Conservation (phyloP, 192 early-diverging fungal genomes). For the Coemansia asiatica region DNA sequence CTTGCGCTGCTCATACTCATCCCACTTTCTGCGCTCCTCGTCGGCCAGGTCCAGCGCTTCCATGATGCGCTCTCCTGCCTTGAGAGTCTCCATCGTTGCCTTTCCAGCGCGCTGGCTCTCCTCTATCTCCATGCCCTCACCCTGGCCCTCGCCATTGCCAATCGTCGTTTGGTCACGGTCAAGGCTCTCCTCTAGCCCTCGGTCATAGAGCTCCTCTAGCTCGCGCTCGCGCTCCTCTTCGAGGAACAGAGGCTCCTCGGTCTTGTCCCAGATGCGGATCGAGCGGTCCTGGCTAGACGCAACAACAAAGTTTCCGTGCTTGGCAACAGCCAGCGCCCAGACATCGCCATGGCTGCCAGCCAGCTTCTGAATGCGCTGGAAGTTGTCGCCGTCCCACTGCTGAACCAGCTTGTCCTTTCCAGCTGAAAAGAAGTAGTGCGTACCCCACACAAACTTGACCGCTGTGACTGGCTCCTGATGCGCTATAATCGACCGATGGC, state of each 20-base stretch:
- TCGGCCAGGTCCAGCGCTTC: conserved; percentile 91
- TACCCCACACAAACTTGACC: conserved; percentile 87
- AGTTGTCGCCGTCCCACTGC: conserved; percentile 98
- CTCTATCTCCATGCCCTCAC: conserved; percentile 55
- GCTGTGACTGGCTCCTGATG: conserved; percentile 92
- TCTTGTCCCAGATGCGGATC: conserved; percentile 93
- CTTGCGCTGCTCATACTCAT: conserved; percentile 60
- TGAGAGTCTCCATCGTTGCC: conserved; percentile 91
- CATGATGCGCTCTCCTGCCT: conserved; percentile 91
- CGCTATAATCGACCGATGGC: conserved; percentile 89
- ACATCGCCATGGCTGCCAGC: conserved; percentile 92
- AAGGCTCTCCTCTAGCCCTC: conserved; percentile 66
- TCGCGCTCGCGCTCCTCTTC: conserved; percentile 96
- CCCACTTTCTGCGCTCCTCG: conserved; percentile 71
- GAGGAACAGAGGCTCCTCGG: conserved; percentile 92
- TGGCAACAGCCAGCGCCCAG: conserved; percentile 89
- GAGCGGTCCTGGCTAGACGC: conserved; percentile 92
- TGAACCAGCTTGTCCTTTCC: conserved; percentile 88
- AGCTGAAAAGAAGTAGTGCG: conserved; percentile 93
- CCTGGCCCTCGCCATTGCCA: conserved; percentile 32
- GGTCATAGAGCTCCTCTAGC: conserved; percentile 87
- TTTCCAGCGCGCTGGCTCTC: conserved; percentile 77
- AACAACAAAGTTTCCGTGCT: conserved; percentile 85
- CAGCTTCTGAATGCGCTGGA: conserved; percentile 91
- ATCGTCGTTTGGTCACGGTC: conserved; percentile 43